Evolutionary conservation across 257 asterid species (phyloP), one percentile per base, ranked within the genome.

Genomic region (Nicotiana tabacum): DNA sequence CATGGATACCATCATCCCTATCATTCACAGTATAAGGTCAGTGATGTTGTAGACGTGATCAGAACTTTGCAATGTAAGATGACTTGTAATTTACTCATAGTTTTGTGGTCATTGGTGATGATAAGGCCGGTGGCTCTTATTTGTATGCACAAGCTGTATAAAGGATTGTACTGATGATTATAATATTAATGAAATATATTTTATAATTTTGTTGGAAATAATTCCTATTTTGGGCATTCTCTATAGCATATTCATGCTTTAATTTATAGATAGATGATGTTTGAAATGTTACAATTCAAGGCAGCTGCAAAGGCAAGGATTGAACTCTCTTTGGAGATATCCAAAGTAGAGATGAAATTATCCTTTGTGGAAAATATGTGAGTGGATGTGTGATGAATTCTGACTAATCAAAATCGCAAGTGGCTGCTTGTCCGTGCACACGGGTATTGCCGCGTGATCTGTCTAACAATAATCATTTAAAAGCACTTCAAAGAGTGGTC

Each of bases 1-100:
- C 98, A 93, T 62, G 85, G 87, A 81, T 91, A 88, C 81, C 94
- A 90, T 86, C 93, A 92, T 81, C 94, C 90, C 2, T 91, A 85
- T 81, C 95, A 93, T 86, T 94, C 98, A 9, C 97, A 92, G 95
- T 96, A 92, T 96, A 94, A 96, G 99, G 99, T 96, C 97, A 96
- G 97, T 89, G 88, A 81, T 24, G 88, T 85, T 62, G 91, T 85
- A 82, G 85, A 83, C 89, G 82, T 55, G 91, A 89, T 92, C 90
- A 93, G 90, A 87, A 85, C 87, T 86, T 86, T 89, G 88, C 84
- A 88, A 84, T 83, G 92, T 89, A 86, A 79, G 89, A 79, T 89
- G 87, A 80, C 83, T 60, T 86, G 88, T 88, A 88, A 79, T 77
- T 85, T 66, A 82, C 82, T 74, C 87, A 78, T 80, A 82, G 90